Evolutionary conservation across 73 alveolate species (phyloP).

Genomic region (Tetrahymena borealis): DNA sequence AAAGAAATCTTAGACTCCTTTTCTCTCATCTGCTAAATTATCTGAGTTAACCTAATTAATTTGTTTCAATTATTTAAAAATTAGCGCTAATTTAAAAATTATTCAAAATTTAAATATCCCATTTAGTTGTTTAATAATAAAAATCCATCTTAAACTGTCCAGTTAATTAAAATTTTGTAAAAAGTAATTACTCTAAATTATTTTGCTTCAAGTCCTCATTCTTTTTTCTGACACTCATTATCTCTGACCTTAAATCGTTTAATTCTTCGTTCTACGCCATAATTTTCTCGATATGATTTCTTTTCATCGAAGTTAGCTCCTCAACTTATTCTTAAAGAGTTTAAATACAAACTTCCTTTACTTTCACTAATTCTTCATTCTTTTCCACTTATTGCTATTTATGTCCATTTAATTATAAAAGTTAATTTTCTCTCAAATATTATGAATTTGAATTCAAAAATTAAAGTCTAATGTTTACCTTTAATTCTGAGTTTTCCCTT

Average conservation of each 20-base stretch:
- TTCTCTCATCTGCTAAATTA: slow-evolving; percentile 44
- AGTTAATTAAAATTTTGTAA: background rate
- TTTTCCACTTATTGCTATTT: background rate
- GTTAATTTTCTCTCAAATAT: background rate
- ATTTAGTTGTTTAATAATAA: background rate
- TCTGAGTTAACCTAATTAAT: slow-evolving; percentile 24
- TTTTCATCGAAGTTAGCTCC: background rate
- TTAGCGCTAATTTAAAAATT: too few species aligned
- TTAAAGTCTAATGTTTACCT: too few species aligned
- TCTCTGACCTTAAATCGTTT: background rate
- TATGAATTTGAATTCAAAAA: background rate
- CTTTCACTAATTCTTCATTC: background rate
- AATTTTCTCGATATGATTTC: background rate
- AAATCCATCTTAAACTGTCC: background rate
- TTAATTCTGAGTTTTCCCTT: slow-evolving; percentile 26
- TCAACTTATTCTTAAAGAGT: background rate
- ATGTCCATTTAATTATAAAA: background rate
- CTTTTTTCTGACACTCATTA: background rate
- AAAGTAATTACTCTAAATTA: background rate
- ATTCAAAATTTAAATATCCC: slow-evolving; percentile 41
- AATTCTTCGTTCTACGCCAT: background rate
- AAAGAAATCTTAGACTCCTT: background rate
- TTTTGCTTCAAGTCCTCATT: background rate
- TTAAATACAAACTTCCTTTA: background rate
- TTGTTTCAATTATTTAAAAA: too few species aligned